Evolutionary conservation across 768 basidiomycete species (phyloP), one percentile per base, ranked within the genome.

Genomic region (Termitomyces sp.): DNA sequence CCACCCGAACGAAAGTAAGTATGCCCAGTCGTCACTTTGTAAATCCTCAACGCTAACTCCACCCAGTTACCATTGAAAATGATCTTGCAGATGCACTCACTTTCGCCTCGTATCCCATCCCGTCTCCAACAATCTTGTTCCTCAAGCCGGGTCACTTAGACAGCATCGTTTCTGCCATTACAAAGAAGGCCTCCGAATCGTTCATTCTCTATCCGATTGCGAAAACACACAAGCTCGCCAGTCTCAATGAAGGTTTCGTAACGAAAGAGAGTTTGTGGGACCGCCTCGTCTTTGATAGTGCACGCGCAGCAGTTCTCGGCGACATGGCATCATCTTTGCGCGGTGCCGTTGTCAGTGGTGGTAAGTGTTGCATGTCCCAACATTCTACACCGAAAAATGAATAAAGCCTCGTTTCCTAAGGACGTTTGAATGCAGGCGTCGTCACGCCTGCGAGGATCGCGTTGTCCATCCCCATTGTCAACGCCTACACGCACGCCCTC

Each of bases 191-290:
- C 2, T 77, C 77, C 50, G 80, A 73, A 57, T 81, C 77, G 3
- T 76, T 73, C 53, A 56, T 85, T 15, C 59, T 88, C 16, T 86
- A 81, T 63, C 67, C 80, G 5, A 66, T 94, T 48, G 90, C 85
- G 2, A 84, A 83, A 77, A 79, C 89, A 31, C 94, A 94, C 69
- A 96, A 96, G 66, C 57, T 84, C 16, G 76, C 85, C 0, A 81
- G 77, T 3, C 68, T 94, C 4, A 64, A 70, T 0, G 88, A 91
- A 53, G 94, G 94, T 5, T 89, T 85, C 60, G 59, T 93, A 38
- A 85, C 82, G 15, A 86, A 86, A 64, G 85, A 88, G 54, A 88
- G 88, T 54, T 66, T 92, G n/a, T 93, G 91, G 88, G 94, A 97
- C 66, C 80, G 86, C 50, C 70, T 87, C 11, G 81, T 92, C 27